Evolutionary conservation across 2,329 filamentous ascomycete species (phyloP).

Genomic region (Pseudogymnoascus sp.): DNA sequence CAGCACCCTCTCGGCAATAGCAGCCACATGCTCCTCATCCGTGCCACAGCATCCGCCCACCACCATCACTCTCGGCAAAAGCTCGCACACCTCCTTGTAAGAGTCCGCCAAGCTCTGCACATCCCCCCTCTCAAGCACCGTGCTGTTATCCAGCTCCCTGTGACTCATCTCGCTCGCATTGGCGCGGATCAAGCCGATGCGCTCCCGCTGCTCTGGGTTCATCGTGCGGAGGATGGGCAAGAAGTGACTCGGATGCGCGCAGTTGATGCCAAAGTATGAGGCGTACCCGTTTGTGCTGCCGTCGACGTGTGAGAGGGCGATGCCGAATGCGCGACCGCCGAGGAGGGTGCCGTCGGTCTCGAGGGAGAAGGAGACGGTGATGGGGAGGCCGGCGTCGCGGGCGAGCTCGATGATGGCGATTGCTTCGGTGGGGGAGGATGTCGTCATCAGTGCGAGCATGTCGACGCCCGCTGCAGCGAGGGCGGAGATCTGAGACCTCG

Average conservation of each 20-base stretch:
- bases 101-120: background rate
- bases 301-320: background rate
- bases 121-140: background rate
- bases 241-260: background rate
- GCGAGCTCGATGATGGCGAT: constrained; percentile 2
- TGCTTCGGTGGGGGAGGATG: background rate
- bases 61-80: constrained; percentile 10
- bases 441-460: constrained; percentile 4
- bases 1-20: constrained; percentile 8
- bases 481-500: background rate
- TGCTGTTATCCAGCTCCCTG: background rate
- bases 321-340: background rate
- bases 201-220: background rate
- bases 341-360: background rate
- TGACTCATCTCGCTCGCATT: background rate
- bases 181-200: background rate
- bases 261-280: background rate
- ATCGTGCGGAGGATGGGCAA: background rate
- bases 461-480: background rate
- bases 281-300: background rate
- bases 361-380: constrained; percentile 2
- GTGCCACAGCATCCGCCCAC: constrained; percentile 14
- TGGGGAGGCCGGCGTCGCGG: background rate
- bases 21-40: constrained; percentile 13
- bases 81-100: background rate